phyloP scores from a whole-genome alignment of 2,329 filamentous ascomycete species.

The Penicillium sp. region DNA sequence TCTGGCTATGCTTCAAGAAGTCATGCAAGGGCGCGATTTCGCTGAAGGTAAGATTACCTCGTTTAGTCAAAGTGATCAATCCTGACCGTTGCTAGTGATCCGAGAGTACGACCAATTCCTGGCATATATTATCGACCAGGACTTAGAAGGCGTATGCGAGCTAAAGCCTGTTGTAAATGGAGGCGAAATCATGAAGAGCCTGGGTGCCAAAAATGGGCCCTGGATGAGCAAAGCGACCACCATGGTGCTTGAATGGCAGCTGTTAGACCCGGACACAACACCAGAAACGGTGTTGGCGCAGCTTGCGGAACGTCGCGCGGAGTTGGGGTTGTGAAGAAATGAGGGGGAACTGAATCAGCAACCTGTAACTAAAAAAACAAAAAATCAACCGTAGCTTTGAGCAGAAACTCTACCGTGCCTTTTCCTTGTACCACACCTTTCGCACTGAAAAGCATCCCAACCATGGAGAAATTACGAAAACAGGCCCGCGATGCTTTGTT shows the following conservation, averaged over 20 bases:
- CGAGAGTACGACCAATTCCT: slow-evolving; percentile 56
- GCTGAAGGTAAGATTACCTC: slow-evolving; percentile 28
- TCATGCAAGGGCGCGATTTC: slow-evolving; percentile 33
- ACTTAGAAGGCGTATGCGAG: slow-evolving; percentile 53
- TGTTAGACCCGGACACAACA: slow-evolving; percentile 71
- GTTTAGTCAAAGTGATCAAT: neutral
- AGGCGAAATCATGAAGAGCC: slow-evolving; percentile 64
- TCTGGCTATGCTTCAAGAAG: slow-evolving; percentile 41
- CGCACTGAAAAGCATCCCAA: neutral
- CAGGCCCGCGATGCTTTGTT: slow-evolving; percentile 26
- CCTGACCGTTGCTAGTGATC: slow-evolving; percentile 37
- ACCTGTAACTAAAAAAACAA: neutral
- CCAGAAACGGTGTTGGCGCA: slow-evolving; percentile 59
- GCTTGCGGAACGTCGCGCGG: slow-evolving; percentile 51
- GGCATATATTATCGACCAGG: slow-evolving; percentile 48
- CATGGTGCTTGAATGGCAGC: slow-evolving; percentile 81
- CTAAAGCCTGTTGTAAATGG: slow-evolving; percentile 71
- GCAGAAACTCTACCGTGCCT: no score
- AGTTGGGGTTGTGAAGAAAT: slow-evolving; percentile 44
- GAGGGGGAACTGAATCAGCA: slow-evolving; percentile 1
- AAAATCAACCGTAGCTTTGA: slow-evolving; percentile 1
- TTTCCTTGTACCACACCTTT: neutral
- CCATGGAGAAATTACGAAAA: slow-evolving; percentile 30
- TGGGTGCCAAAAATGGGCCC: slow-evolving; percentile 65
- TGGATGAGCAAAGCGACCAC: slow-evolving; percentile 83